Conservation (phyloP, 257 asterid species). For the Forsythia viridissima region DNA sequence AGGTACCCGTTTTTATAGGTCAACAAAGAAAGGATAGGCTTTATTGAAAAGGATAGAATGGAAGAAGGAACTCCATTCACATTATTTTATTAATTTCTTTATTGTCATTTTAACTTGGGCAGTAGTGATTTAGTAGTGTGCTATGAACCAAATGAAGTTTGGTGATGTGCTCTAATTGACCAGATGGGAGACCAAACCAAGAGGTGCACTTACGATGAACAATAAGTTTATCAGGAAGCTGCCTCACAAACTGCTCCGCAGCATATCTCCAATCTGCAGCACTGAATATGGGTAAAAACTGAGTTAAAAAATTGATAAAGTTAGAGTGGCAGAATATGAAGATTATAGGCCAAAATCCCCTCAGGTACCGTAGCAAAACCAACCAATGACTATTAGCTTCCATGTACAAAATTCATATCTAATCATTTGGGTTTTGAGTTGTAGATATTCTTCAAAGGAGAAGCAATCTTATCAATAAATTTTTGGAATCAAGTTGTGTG, state of each 20-base stretch:
- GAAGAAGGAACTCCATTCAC: not conserved
- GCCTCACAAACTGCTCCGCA: conserved; percentile 79
- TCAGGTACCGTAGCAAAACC: not conserved
- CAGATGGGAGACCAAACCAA: conserved; percentile 16
- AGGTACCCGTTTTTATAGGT: not conserved
- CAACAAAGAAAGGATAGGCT: not conserved
- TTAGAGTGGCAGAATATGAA: conserved; percentile 7
- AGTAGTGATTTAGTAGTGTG: not conserved
- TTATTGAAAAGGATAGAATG: not conserved
- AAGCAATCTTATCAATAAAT: not conserved
- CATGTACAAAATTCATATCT: conserved; percentile 13
- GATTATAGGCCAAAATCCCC: conserved; percentile 1
- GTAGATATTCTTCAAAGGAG: not conserved
- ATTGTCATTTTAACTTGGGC: not conserved
- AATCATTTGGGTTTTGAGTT: not conserved
- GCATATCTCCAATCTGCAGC: conserved; percentile 95
- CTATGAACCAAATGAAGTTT: not conserved
- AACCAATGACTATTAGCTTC: not conserved
- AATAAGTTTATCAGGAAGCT: conserved; percentile 76
- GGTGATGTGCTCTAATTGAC: not conserved
- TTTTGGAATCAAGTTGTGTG: not conserved
- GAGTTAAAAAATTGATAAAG: conserved; percentile 14
- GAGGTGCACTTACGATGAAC: conserved; percentile 70
- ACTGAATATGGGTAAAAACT: conserved; percentile 38
- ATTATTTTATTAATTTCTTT: too few relatives aligned